Conservation (phyloP, 108 stramenopile species). For the Hondaea fermentalgiana region DNA sequence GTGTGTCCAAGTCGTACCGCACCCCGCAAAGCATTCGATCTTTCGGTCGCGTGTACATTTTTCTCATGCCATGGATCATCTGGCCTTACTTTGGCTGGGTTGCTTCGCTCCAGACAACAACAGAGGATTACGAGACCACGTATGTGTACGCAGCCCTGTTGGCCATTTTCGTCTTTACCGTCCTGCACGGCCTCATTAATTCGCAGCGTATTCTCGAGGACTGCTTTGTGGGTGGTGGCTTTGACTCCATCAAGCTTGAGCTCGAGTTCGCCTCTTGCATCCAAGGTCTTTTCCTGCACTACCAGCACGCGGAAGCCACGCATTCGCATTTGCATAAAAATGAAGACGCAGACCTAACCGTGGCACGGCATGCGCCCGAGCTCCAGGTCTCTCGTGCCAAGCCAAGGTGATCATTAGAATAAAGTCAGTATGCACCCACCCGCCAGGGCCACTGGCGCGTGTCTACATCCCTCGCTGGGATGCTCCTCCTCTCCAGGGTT, state of each 20-base stretch:
- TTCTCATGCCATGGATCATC: constrained; percentile 4
- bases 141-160: not conserved
- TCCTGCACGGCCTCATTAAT: constrained; percentile 19
- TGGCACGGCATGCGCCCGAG: too few species aligned
- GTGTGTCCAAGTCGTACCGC: constrained; percentile 22
- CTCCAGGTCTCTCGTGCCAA: too few species aligned
- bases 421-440: too few species aligned
- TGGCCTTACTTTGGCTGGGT: constrained; percentile 25
- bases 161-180: not conserved
- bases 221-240: not conserved
- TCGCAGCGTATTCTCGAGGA: constrained; percentile 6
- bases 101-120: not conserved
- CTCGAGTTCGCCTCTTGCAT: not conserved
- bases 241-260: constrained; percentile 10
- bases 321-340: too few species aligned
- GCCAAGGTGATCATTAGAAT: too few species aligned
- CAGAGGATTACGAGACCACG: not conserved
- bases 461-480: too few species aligned
- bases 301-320: not conserved
- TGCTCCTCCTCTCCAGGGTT: too few species aligned
- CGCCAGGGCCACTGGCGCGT: too few species aligned
- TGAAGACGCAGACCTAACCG: too few species aligned
- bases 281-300: not conserved
- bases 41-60: constrained; percentile 19
- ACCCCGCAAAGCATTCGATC: constrained; percentile 21